phyloP scores from a whole-genome alignment of 345 rosid genomes.

The Gossypium mustelinum region DNA sequence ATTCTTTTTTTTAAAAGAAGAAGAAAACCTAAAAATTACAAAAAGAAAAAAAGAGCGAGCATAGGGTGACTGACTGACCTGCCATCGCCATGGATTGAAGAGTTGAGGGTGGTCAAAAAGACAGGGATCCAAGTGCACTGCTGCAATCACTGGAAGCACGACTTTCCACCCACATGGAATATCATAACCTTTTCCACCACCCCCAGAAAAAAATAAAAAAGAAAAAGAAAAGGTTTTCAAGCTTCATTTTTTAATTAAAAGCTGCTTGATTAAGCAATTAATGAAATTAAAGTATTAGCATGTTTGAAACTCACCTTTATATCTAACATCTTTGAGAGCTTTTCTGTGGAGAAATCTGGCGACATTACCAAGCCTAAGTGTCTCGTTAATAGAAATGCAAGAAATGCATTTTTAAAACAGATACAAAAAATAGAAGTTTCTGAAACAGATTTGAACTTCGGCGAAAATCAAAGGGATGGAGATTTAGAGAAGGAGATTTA shows the following conservation, averaged over 20 bases:
- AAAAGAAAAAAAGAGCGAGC: not conserved
- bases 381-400: conserved; percentile 49
- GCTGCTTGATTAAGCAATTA: not conserved
- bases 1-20: not conserved
- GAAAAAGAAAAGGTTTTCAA: not conserved
- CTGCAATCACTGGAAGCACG: conserved; percentile 91
- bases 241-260: not conserved
- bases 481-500: too few relatives aligned
- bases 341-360: conserved; percentile 95
- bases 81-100: conserved; percentile 99
- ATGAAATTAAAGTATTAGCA: not conserved
- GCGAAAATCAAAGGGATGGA: too few relatives aligned
- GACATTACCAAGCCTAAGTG: conserved; percentile 90
- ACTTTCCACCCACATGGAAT: conserved; percentile 99
- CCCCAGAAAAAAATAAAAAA: not conserved
- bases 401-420: too few relatives aligned
- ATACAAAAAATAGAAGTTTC: too few relatives aligned
- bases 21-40: not conserved
- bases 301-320: conserved; percentile 49
- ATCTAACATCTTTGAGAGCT: conserved; percentile 72
- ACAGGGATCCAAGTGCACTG: conserved; percentile 83
- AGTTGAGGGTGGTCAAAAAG: conserved; percentile 70
- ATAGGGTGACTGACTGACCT: conserved; percentile 30
- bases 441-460: too few relatives aligned
- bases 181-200: conserved; percentile 65